Evolutionary conservation across 75 land plant genomes (phyloP).

Genomic region (Pinus albicaulis): DNA sequence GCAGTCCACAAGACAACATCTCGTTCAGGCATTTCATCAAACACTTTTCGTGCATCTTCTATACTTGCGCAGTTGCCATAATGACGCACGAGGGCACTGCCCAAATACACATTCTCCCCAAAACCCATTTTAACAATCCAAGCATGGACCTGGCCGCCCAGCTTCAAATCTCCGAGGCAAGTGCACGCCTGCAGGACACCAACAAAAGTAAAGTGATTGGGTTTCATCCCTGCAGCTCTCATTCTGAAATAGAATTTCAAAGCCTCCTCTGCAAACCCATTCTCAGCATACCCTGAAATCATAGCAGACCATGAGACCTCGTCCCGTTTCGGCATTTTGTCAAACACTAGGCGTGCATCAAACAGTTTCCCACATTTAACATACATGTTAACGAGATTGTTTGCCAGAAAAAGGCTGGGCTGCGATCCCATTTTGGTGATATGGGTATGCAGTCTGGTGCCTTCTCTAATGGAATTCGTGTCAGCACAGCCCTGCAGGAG

Average conservation of each 20-base stretch:
- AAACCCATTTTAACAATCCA: constrained; percentile 27
- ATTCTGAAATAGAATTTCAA: constrained; percentile 5
- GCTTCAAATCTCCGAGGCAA: constrained; percentile 3
- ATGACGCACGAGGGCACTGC: constrained; percentile 54
- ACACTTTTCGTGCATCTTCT: constrained; percentile 26
- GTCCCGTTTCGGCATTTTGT: constrained; percentile 22
- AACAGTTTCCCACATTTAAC: constrained; percentile 12
- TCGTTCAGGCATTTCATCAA: constrained; percentile 16
- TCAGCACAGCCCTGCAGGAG: constrained; percentile 1
- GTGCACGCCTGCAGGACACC: constrained; percentile 22
- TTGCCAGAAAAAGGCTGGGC: not conserved
- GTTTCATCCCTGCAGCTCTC: no score
- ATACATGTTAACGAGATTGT: constrained; percentile 23
- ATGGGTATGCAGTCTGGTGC: constrained; percentile 9
- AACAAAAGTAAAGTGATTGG: not conserved
- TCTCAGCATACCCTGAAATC: constrained; percentile 20
- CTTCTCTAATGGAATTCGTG: constrained; percentile 8
- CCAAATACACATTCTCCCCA: constrained; percentile 29
- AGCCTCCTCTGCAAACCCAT: constrained; percentile 13
- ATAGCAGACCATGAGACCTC: constrained; percentile 17
- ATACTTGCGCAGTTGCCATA: constrained; percentile 54
- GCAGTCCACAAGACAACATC: constrained; percentile 63
- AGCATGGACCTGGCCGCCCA: constrained; percentile 53
- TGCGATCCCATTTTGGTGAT: constrained; percentile 3
- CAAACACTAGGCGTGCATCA: constrained; percentile 25